phyloP scores from a whole-genome alignment of 2,329 filamentous ascomycete genomes.

The Zalaria sp. region DNA sequence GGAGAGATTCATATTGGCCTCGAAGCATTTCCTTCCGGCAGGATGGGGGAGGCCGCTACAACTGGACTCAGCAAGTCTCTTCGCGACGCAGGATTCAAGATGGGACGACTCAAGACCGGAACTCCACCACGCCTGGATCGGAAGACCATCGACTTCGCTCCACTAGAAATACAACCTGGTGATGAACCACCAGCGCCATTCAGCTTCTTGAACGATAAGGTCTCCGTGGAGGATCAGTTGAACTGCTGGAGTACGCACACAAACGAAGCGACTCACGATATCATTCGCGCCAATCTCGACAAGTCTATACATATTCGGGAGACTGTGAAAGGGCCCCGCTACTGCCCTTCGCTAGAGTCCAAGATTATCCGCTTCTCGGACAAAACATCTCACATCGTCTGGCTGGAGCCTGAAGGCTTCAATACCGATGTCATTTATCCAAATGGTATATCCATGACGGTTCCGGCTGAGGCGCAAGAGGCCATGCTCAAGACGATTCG shows the following conservation, averaged over 20 bases:
- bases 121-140: conserved; percentile 79
- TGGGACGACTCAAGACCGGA: conserved; percentile 88
- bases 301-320: conserved; percentile 95
- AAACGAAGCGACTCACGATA: conserved; percentile 65
- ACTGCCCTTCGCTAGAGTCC: conserved; percentile 89
- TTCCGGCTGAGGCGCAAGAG: conserved; percentile 77
- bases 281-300: conserved; percentile 80
- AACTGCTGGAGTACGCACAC: conserved; percentile 81
- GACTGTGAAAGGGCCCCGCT: conserved; percentile 83
- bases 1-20: conserved; percentile 92
- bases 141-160: conserved; percentile 64
- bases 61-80: conserved; percentile 86
- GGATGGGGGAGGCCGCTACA: conserved; percentile 88
- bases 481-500: conserved; percentile 70
- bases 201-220: conserved; percentile 70
- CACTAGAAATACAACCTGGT: conserved; percentile 59
- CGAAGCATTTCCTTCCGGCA: conserved; percentile 68
- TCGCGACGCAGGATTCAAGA: conserved; percentile 70
- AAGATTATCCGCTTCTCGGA: conserved; percentile 82
- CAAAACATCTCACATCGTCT: conserved; percentile 74
- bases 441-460: conserved; percentile 94
- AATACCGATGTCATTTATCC: conserved; percentile 83
- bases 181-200: conserved; percentile 83
- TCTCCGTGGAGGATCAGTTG: conserved; percentile 69
- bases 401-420: conserved; percentile 95